Base-by-base conservation (phyloP, 768 basidiomycete species). In the Gymnopilus dilepis region DNA sequence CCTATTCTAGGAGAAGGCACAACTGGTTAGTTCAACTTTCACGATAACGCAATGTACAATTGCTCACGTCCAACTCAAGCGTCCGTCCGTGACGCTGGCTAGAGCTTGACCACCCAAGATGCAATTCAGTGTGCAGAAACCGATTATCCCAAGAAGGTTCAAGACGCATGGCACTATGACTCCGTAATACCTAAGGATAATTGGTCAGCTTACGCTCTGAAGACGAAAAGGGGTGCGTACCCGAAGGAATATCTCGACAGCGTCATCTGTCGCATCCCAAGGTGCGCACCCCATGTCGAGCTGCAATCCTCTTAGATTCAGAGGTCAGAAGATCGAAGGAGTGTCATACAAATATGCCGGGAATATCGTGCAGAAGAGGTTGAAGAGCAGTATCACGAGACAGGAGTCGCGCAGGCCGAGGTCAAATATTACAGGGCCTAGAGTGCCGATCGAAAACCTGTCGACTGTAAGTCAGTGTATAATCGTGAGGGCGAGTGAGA, bases 261-360 rank as follows among this genome's bases (percentile, higher is more conserved):
- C 19, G 92, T 84, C 91, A 95, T 92, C 65, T 94, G 92, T 11
- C 94, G 82, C 78, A 94, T 84, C 15, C 94, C 94, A 0, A 91
- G 78, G 69, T 86, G 87, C 0, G 94, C 89, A 11, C 94, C 92
- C 84, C 91, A 93, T n/a, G 88, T 91, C 3, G 78, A 69, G 28
- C 81, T 81, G 51, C 3, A 21, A 31, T 19, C 30, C 2, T 7
- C 31, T 19, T 34, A 48, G 30, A 31, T 31, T 19, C 12, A 13
- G 22, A 53, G 34, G 26, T 58, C 22, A 12, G 17, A 61, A 64
- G 11, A 21, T 38, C 26, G 22, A 21, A 30, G 41, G 37, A 15
- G 51, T 19, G 11, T 50, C 74, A 50, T 54, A 86, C 84, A 89
- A 73, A 67, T 89, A 90, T 12, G 86, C 86, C 3, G 89, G 87